Percentiles rank a stretch among this genome's conserved stretches.
Evolutionary conservation across 2,329 filamentous ascomycete species (phyloP).

Genomic region (Grosmannia penicillata): DNA sequence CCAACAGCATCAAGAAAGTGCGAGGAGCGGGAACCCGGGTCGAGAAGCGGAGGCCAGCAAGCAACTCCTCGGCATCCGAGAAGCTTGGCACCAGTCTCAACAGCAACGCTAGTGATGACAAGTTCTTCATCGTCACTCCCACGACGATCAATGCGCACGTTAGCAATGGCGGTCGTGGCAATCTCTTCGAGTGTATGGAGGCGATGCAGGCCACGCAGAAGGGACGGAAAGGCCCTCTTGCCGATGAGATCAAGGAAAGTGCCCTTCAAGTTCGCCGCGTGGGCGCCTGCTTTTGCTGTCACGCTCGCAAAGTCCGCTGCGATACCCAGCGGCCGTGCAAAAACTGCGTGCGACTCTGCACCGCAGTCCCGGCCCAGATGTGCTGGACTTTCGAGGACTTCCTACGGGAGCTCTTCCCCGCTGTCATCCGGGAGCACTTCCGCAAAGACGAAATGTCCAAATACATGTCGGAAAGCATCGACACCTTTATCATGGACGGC

Average conservation of each 20-base stretch:
- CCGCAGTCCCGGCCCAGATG: constrained; percentile 34
- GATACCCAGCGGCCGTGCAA: constrained; percentile 39
- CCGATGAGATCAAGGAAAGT: constrained; percentile 36
- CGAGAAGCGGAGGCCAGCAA: constrained; percentile 26
- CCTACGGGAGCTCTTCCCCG: constrained; percentile 33
- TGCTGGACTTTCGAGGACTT: constrained; percentile 48
- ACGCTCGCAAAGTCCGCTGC: constrained; percentile 43
- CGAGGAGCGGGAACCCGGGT: constrained; percentile 23
- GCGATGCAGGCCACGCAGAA: constrained; percentile 35
- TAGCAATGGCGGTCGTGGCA: constrained; percentile 23
- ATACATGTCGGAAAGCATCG: constrained; percentile 35
- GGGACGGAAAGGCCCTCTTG: constrained; percentile 40
- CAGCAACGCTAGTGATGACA: constrained; percentile 18
- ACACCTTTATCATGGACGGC: constrained; percentile 26
- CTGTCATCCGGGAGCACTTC: constrained; percentile 35
- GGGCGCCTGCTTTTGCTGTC: constrained; percentile 45
- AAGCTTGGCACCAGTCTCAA: constrained; percentile 4
- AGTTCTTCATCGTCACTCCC: constrained; percentile 41
- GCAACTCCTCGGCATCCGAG: constrained; percentile 6
- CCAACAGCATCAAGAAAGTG: constrained; percentile 25
- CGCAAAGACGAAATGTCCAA: constrained; percentile 30
- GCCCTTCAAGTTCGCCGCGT: constrained; percentile 37
- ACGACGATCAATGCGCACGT: constrained; percentile 35
- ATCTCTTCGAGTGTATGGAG: constrained; percentile 41
- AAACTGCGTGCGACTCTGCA: constrained; percentile 38